A percentile compares a stretch with the other conserved stretches of the same genome.
Conservation (phyloP, 2,329 filamentous ascomycete genomes). For the Botrytis hyacinthi region DNA sequence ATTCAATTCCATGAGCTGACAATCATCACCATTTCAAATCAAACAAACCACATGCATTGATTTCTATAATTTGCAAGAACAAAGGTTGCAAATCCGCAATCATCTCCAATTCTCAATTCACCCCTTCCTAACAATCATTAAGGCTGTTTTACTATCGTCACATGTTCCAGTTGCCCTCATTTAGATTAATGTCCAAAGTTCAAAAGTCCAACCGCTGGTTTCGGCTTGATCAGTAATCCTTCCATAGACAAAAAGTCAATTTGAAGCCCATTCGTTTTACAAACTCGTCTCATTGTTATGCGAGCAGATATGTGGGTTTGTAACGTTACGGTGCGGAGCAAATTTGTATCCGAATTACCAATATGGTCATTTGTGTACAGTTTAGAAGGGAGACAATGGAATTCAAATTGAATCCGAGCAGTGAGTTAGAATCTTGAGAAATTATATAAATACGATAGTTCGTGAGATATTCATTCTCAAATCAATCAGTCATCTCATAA, state of each 20-base stretch:
- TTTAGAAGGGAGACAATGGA: not conserved
- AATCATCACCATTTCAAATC: not conserved
- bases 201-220: not conserved
- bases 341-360: not conserved
- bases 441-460: not conserved
- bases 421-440: not conserved
- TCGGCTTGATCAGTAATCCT: not conserved
- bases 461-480: not conserved
- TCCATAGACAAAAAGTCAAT: not conserved
- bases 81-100: not conserved
- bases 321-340: not conserved
- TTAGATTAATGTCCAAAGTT: not conserved
- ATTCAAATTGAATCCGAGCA: not conserved
- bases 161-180: not conserved
- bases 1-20: not conserved
- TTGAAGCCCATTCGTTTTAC: not conserved
- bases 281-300: not conserved
- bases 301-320: not conserved
- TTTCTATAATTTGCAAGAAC: not conserved
- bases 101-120: not conserved
- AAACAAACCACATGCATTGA: not conserved
- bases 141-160: not conserved
- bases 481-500: conserved; percentile 15
- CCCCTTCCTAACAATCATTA: not conserved
- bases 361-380: not conserved